Conservation (phyloP, 2,329 filamentous ascomycete species). For the Furcasterigmium furcatum region DNA sequence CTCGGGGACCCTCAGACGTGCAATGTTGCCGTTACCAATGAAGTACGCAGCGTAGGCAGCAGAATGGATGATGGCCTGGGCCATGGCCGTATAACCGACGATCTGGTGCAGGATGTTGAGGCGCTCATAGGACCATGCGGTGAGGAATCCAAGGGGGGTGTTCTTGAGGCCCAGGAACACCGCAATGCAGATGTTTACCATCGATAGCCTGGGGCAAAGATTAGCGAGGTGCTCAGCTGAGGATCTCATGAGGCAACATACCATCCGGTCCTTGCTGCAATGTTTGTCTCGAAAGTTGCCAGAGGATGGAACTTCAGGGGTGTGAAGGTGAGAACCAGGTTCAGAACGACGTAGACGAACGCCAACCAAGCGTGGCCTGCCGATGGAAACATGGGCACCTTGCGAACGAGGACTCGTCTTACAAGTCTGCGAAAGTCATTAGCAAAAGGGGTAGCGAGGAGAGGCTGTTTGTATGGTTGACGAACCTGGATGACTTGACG, state of each 20-base stretch:
- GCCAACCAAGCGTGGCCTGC: conserved; percentile 25
- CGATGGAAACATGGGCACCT: conserved; percentile 10
- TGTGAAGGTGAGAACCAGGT: conserved; percentile 26
- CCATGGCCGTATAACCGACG: conserved; percentile 46
- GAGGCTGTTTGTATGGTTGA: not conserved
- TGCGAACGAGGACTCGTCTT: conserved; percentile 7
- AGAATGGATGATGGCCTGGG: conserved; percentile 42
- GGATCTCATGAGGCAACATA: conserved; percentile 16
- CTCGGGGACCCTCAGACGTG: conserved; percentile 27
- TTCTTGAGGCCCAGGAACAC: conserved; percentile 54
- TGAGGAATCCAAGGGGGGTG: conserved; percentile 51
- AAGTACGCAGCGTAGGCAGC: conserved; percentile 40
- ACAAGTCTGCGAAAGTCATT: conserved; percentile 9
- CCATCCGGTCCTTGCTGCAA: conserved; percentile 36
- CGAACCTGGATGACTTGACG: conserved; percentile 8
- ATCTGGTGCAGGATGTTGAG: conserved; percentile 56
- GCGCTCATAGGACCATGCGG: conserved; percentile 54
- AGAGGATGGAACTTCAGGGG: conserved; percentile 24
- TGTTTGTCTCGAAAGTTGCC: conserved; percentile 23
- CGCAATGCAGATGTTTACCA: conserved; percentile 46
- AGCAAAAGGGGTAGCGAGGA: not conserved
- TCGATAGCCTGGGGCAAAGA: conserved; percentile 27
- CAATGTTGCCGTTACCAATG: conserved; percentile 17
- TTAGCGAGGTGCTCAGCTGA: not conserved
- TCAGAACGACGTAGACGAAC: conserved; percentile 25